phyloP scores from a whole-genome alignment of 805 yeast genomes.

The Myxozyma neotropica region DNA sequence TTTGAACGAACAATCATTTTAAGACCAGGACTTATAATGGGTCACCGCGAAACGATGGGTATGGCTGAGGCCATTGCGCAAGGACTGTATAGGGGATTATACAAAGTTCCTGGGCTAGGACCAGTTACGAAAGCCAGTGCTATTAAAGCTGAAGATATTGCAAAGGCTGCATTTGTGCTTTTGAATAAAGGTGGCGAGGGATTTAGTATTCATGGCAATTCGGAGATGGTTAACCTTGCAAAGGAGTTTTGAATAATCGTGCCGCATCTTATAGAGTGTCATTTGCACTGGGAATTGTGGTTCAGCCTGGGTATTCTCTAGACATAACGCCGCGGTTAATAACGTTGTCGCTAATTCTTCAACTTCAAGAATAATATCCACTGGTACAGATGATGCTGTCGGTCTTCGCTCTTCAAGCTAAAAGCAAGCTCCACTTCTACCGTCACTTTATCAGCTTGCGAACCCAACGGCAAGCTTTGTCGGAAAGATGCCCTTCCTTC shows the following conservation, averaged over 20 bases:
- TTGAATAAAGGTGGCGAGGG: constrained; percentile 43
- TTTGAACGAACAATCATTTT: constrained; percentile 75
- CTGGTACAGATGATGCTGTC: constrained; percentile 75
- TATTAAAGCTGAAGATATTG: constrained; percentile 68
- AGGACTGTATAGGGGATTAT: constrained; percentile 11
- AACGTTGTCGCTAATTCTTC: constrained; percentile 61
- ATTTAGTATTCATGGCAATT: constrained; percentile 31
- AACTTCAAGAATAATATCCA: constrained; percentile 72
- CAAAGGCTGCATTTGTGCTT: constrained; percentile 53
- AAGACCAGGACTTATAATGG: constrained; percentile 66
- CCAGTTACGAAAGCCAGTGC: constrained; percentile 42
- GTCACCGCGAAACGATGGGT: constrained; percentile 41
- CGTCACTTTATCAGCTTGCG: constrained; percentile 35
- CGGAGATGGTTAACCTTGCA: constrained; percentile 30
- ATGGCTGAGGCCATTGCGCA: constrained; percentile 24
- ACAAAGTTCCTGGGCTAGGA: constrained; percentile 15
- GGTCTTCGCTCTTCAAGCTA: constrained; percentile 88
- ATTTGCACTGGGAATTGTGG: too few species aligned
- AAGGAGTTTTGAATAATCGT: constrained; percentile 9
- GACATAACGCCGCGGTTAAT: constrained; percentile 87
- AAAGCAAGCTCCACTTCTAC: constrained; percentile 76
- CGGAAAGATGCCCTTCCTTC: constrained; percentile 77
- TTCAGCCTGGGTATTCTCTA: constrained; percentile 54
- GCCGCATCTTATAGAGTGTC: too few species aligned
- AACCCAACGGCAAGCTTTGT: constrained; percentile 83